phyloP scores from a whole-genome alignment of 352 stramenopile genomes.

The Thalassiosira oceanica region DNA sequence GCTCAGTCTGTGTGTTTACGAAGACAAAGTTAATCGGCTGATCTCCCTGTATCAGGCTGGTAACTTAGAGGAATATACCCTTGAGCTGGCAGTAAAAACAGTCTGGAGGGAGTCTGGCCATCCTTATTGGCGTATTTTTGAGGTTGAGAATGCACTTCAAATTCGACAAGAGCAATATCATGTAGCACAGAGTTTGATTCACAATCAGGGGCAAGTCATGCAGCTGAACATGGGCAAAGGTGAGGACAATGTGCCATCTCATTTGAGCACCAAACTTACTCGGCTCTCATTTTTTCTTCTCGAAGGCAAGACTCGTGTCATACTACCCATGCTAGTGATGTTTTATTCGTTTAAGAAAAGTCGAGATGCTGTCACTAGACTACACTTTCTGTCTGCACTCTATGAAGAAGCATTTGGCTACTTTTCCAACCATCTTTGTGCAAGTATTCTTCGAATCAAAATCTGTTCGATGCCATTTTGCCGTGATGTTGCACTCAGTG shows the following conservation, averaged over 20 bases:
- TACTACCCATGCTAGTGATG: constrained; percentile 87
- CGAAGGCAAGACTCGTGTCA: constrained; percentile 64
- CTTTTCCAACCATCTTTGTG: constrained; percentile 27
- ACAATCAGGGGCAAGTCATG: constrained; percentile 76
- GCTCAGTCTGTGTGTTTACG: constrained; percentile 81
- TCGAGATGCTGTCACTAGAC: constrained; percentile 24
- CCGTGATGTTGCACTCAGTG: constrained; percentile 29
- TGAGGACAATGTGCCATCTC: constrained; percentile 59
- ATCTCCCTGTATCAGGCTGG: constrained; percentile 5
- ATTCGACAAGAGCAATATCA: constrained; percentile 85
- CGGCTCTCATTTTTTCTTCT: constrained; percentile 1
- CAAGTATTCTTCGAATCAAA: constrained; percentile 30
- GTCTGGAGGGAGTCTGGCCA: constrained; percentile 72
- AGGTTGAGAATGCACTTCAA: constrained; percentile 83
- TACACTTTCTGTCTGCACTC: constrained; percentile 45
- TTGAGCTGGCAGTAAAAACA: constrained; percentile 68
- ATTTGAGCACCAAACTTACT: too few relatives aligned
- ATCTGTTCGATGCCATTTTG: constrained; percentile 52
- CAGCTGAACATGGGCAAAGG: constrained; percentile 87
- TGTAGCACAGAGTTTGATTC: constrained; percentile 82
- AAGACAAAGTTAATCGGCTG: constrained; percentile 81
- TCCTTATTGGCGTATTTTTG: constrained; percentile 86
- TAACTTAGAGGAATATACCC: constrained; percentile 17
- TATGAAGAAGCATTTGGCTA: constrained; percentile 38
- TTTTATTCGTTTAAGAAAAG: constrained; percentile 55